These are phyloP conservation scores for Hermanozyma aechmeae DNA, from an alignment of 805 yeast species.

Conservation along the genomic window DNA sequence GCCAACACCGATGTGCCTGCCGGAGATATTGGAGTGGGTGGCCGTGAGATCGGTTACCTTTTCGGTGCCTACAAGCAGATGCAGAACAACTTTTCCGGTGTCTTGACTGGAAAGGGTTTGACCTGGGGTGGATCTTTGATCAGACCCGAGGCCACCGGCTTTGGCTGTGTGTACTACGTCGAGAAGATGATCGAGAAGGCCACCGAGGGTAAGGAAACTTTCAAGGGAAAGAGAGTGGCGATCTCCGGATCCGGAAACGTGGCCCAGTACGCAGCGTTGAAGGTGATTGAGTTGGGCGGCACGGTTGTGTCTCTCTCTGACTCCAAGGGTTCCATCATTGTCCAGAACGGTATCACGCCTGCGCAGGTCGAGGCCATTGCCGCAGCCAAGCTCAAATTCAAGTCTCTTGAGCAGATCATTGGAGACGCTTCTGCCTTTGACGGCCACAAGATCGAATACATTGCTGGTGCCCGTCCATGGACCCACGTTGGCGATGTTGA, in stretches of 20 bases:
- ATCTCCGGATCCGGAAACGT: conserved; percentile 98
- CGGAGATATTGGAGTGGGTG: conserved; percentile 98
- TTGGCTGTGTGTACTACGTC: conserved; percentile 93
- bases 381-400: conserved; percentile 72
- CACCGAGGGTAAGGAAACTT: conserved; percentile 77
- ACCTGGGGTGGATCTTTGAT: conserved; percentile 98
- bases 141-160: conserved; percentile 99
- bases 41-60: conserved; percentile 88
- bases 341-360: conserved; percentile 72
- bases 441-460: conserved; percentile 56
- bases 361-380: conserved; percentile 71
- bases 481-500: conserved; percentile 82
- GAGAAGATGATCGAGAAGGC: conserved; percentile 97
- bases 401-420: conserved; percentile 61
- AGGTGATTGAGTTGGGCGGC: conserved; percentile 95
- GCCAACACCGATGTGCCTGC: conserved; percentile 98
- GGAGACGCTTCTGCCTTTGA: conserved; percentile 47
- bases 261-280: conserved; percentile 97
- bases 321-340: conserved; percentile 83
- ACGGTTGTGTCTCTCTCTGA: conserved; percentile 90
- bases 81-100: conserved; percentile 94
- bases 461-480: conserved; percentile 97
- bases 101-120: conserved; percentile 94
- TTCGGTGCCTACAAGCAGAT: conserved; percentile 93
- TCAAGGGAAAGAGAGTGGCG: conserved; percentile 90